These are phyloP conservation scores for Stagonosporopsis vannaccii DNA, from an alignment of 2,329 filamentous ascomycete species.

Conservation along the genomic window DNA sequence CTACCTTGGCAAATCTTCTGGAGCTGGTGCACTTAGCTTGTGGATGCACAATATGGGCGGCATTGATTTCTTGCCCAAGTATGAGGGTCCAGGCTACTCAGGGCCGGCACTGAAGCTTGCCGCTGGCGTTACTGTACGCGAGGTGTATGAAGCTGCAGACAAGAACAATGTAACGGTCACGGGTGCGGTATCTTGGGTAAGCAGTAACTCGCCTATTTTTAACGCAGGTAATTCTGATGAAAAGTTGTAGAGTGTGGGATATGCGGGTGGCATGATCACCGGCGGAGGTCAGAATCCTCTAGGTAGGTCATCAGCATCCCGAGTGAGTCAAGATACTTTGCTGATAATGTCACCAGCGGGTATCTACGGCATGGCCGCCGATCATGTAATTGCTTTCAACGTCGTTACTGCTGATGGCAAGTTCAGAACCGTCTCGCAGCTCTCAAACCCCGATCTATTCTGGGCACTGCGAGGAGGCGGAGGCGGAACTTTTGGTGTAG, in stretches of 20 bases:
- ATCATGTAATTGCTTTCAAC: not conserved
- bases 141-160: conserved; percentile 21
- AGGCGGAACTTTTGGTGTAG: not conserved
- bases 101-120: conserved; percentile 2
- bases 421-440: not conserved
- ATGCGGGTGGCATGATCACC: not conserved
- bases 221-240: conserved; percentile 9
- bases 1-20: conserved; percentile 20
- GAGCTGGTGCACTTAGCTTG: conserved; percentile 13
- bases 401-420: not conserved
- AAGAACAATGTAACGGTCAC: conserved; percentile 15
- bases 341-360: conserved; percentile 14
- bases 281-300: not conserved
- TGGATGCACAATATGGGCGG: conserved; percentile 20
- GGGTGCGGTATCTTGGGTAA: conserved; percentile 21
- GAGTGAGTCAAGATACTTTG: not conserved
- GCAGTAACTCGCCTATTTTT: not conserved
- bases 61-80: conserved; percentile 13
- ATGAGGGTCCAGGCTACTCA: not conserved
- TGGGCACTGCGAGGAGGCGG: not conserved
- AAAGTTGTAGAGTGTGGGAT: not conserved
- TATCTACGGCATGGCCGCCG: not conserved
- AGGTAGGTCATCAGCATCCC: not conserved
- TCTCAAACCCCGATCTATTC: not conserved
- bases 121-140: conserved; percentile 22